phyloP scores from a whole-genome alignment of 176 grass and related monocot genomes.

The Secale cereale region DNA sequence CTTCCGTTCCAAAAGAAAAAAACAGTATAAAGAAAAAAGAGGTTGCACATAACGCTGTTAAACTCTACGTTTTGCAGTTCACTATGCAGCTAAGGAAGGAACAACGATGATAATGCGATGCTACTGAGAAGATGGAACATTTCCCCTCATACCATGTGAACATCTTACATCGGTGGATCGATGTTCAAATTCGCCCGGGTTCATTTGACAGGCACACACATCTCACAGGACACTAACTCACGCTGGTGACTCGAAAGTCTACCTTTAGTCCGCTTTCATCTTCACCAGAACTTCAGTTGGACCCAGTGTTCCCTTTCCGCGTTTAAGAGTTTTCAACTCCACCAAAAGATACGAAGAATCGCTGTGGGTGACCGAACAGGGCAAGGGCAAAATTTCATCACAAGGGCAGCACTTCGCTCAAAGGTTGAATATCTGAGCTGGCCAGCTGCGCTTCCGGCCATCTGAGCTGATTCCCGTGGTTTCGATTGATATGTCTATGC shows the following conservation, averaged over 20 bases:
- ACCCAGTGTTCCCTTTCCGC: not conserved
- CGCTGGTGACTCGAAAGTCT: not conserved
- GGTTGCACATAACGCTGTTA: not conserved
- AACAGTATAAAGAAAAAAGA: too few species aligned
- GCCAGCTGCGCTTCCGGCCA: slow-evolving; percentile 54
- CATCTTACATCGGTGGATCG: not conserved
- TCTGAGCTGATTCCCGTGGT: slow-evolving; percentile 43
- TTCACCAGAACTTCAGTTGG: not conserved
- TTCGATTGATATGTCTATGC: slow-evolving; percentile 81
- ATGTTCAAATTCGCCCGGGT: not conserved
- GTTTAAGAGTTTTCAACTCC: not conserved
- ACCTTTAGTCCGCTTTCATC: not conserved
- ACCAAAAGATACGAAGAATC: not conserved
- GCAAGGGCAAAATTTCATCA: not conserved
- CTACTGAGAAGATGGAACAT: not conserved
- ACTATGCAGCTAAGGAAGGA: not conserved
- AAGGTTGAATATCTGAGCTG: slow-evolving; percentile 84
- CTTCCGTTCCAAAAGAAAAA: too few species aligned
- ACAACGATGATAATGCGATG: not conserved
- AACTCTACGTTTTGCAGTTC: not conserved
- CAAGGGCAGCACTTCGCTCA: slow-evolving; percentile 13
- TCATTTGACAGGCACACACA: not conserved
- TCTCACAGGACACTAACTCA: not conserved
- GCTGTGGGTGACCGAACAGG: not conserved
- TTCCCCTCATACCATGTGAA: not conserved